These are phyloP conservation scores for Paracorniculantispora psalliotae DNA, from an alignment of 2,329 filamentous ascomycete genomes.

Conservation along the genomic window DNA sequence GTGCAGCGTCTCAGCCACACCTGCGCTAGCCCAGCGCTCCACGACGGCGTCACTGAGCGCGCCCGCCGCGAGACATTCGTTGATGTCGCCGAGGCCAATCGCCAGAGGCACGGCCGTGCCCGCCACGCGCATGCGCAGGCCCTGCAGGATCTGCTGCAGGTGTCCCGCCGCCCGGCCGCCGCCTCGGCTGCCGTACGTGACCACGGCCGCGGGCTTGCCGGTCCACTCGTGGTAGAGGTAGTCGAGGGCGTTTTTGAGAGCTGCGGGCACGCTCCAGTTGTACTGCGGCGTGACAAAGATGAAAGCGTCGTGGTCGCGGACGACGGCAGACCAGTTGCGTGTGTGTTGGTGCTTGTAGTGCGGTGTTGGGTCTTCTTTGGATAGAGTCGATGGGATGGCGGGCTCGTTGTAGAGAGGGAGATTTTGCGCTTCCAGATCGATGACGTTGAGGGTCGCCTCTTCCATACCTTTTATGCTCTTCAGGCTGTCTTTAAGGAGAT, in stretches of 20 bases:
- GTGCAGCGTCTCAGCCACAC: not conserved
- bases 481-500: conserved; percentile 16
- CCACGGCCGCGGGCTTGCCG: conserved; percentile 47
- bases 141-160: conserved; percentile 17
- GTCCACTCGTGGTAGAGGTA: conserved; percentile 56
- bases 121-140: conserved; percentile 14
- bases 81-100: not conserved
- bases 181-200: conserved; percentile 49
- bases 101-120: not conserved
- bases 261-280: conserved; percentile 50
- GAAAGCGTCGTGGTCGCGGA: conserved; percentile 41
- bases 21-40: not conserved
- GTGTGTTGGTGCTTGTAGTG: conserved; percentile 38
- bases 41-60: not conserved
- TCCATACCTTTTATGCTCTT: not conserved
- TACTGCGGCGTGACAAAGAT: conserved; percentile 51
- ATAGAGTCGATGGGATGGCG: conserved; percentile 34
- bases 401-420: conserved; percentile 43
- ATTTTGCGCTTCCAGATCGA: conserved; percentile 34
- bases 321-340: conserved; percentile 39
- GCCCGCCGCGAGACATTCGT: not conserved
- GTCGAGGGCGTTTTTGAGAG: conserved; percentile 58
- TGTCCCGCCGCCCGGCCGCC: conserved; percentile 24
- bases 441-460: conserved; percentile 21
- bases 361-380: conserved; percentile 22